Percentiles rank a stretch among this genome's conserved stretches.
Conservation (phyloP, 495 filamentous ascomycete genomes). For the Penicillium bialowiezense region DNA sequence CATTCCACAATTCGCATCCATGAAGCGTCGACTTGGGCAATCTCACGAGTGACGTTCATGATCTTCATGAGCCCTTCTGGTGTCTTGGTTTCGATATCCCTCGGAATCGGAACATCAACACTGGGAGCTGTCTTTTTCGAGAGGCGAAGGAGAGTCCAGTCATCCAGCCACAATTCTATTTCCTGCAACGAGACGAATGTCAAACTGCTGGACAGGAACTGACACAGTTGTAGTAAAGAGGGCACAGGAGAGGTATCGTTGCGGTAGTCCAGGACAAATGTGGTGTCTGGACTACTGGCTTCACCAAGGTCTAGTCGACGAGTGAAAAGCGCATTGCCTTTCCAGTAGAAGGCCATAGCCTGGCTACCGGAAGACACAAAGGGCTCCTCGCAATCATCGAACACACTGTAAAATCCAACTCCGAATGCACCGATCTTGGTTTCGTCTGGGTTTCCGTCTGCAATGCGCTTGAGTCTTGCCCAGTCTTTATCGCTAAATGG, state of each 20-base stretch:
- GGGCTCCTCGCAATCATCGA: conserved; percentile 95
- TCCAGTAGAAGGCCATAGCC: conserved; percentile 99
- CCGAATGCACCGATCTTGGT: conserved; percentile 99
- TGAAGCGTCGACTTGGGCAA: conserved; percentile 83
- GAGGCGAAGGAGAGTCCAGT: conserved; percentile 73
- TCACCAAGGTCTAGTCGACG: conserved; percentile 68
- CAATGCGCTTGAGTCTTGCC: conserved; percentile 90
- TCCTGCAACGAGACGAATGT: conserved; percentile 88
- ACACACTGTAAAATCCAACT: conserved; percentile 98
- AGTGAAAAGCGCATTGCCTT: conserved; percentile 89
- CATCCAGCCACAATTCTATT: conserved; percentile 89
- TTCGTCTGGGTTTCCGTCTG: conserved; percentile 97
- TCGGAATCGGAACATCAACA: conserved; percentile 67
- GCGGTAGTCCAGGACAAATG: conserved; percentile 89
- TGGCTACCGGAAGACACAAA: conserved; percentile 88
- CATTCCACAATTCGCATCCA: conserved; percentile 89
- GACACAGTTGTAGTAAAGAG: conserved; percentile 75
- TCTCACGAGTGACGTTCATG: conserved; percentile 66
- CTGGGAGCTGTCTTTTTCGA: conserved; percentile 82
- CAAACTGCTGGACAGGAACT: conserved; percentile 91
- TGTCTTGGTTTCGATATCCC: conserved; percentile 76
- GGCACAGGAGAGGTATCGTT: conserved; percentile 83
- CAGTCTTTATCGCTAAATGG: conserved; percentile 86
- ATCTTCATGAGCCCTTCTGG: conserved; percentile 84
- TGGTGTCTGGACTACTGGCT: conserved; percentile 66